These are phyloP conservation scores for Amphicarpaea edgeworthii DNA, from an alignment of 306 rosid species.

Conservation along the genomic window DNA sequence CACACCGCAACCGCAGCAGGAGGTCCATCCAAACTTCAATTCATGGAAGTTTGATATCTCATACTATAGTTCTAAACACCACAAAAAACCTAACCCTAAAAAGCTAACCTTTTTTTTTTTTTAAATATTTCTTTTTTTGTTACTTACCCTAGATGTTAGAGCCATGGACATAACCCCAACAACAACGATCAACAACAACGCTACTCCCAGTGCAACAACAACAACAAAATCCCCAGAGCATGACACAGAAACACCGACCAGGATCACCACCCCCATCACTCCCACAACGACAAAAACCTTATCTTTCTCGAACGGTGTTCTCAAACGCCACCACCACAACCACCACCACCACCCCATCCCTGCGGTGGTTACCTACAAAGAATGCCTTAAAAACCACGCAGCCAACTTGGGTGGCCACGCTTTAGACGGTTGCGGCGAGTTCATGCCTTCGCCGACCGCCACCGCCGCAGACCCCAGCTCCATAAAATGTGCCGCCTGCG, in stretches of 20 bases:
- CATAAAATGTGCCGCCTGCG: conserved; percentile 93
- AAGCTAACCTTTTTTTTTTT: conserved; percentile 35
- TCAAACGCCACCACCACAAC: conserved; percentile 69
- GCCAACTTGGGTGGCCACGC: conserved; percentile 91
- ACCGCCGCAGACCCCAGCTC: conserved; percentile 78
- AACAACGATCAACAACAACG: conserved; percentile 33
- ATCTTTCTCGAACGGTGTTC: conserved; percentile 78
- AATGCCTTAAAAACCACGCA: conserved; percentile 93
- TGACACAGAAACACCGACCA: conserved; percentile 69
- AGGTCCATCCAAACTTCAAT: conserved; percentile 43
- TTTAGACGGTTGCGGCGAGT: conserved; percentile 94
- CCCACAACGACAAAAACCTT: conserved; percentile 49
- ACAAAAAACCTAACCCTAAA: conserved; percentile 52
- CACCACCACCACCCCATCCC: neutral
- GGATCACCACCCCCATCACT: conserved; percentile 18
- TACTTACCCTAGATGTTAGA: conserved; percentile 68
- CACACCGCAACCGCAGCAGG: too few species aligned
- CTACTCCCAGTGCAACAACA: conserved; percentile 33
- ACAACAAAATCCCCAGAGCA: conserved; percentile 75
- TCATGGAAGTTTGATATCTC: conserved; percentile 41
- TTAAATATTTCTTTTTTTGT: conserved; percentile 5
- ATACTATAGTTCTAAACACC: conserved; percentile 38
- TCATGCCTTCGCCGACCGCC: conserved; percentile 81
- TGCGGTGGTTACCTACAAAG: conserved; percentile 56
- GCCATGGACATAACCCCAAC: conserved; percentile 73